These are phyloP conservation scores for Ceratocystis ficicola DNA, from an alignment of 2,329 filamentous ascomycete species.

Conservation along the genomic window DNA sequence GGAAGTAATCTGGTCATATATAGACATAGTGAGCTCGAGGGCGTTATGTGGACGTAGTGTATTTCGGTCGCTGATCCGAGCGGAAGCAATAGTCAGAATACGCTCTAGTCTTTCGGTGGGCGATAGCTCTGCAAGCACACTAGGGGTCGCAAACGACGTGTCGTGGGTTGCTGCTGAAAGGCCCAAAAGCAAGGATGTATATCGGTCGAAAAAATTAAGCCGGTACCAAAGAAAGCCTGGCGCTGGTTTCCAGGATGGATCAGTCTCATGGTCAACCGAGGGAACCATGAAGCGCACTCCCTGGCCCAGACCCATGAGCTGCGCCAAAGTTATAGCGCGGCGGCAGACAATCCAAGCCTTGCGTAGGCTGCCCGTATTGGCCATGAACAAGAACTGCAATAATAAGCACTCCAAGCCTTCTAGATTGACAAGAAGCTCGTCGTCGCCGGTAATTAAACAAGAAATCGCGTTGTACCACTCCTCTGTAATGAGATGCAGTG, in stretches of 20 bases:
- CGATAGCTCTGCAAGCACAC: slow-evolving; percentile 27
- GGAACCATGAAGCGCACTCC: slow-evolving; percentile 30
- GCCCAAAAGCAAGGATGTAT: slow-evolving; percentile 40
- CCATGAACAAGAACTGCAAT: slow-evolving; percentile 38
- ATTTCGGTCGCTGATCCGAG: slow-evolving; percentile 39
- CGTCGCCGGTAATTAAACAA: slow-evolving; percentile 37
- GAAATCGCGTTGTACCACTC: slow-evolving; percentile 29
- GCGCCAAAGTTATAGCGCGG: slow-evolving; percentile 38
- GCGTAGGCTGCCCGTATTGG: slow-evolving; percentile 42
- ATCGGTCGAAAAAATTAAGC: slow-evolving; percentile 39
- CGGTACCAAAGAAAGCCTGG: slow-evolving; percentile 36
- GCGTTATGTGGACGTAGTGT: slow-evolving; percentile 26
- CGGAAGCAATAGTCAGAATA: slow-evolving; percentile 33
- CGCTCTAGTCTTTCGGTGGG: slow-evolving; percentile 36
- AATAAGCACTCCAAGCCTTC: slow-evolving; percentile 44
- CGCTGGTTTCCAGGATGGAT: slow-evolving; percentile 27
- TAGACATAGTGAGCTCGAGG: slow-evolving; percentile 33
- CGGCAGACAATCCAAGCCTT: slow-evolving; percentile 43
- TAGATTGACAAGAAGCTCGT: slow-evolving; percentile 39
- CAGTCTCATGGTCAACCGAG: slow-evolving; percentile 29
- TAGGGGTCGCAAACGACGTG: slow-evolving; percentile 30
- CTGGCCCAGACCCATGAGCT: slow-evolving; percentile 39
- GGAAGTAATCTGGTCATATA: slow-evolving; percentile 38
- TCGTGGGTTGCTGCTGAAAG: slow-evolving; percentile 36
- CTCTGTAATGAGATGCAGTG: slow-evolving; percentile 27